A percentile compares a stretch with the other conserved stretches of the same genome.
Conservation (phyloP, 2,329 filamentous ascomycete genomes). For the Aspergillus persii region DNA sequence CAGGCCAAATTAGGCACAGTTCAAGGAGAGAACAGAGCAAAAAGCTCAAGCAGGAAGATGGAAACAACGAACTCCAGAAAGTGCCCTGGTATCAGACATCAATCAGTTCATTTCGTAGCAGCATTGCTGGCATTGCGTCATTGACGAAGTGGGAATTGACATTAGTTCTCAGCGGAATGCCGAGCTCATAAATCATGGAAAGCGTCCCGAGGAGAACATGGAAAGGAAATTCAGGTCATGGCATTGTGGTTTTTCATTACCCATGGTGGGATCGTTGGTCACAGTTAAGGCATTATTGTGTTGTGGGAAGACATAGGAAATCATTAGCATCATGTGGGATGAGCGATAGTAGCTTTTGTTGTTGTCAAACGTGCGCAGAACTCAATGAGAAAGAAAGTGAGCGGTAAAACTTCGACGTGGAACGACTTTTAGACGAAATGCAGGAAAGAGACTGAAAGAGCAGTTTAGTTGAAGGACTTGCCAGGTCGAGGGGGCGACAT, state of each 20-base stretch:
- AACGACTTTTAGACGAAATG: neutral
- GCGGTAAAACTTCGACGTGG: neutral
- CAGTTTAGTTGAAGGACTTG: conserved; percentile 9
- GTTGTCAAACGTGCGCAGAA: neutral
- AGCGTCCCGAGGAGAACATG: neutral
- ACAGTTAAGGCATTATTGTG: neutral
- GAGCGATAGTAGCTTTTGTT: neutral
- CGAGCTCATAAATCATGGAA: conserved; percentile 6
- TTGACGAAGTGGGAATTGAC: neutral
- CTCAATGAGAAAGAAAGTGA: neutral
- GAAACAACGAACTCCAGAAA: neutral
- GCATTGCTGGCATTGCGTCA: neutral
- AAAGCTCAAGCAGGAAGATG: neutral
- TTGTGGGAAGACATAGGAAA: neutral
- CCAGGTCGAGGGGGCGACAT: conserved; percentile 16
- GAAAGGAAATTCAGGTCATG: neutral
- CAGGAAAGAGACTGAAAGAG: neutral
- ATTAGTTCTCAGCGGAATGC: neutral
- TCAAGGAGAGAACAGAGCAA: neutral
- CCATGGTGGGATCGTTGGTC: neutral
- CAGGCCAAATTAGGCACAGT: neutral
- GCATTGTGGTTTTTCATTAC: neutral
- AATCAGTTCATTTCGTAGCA: conserved; percentile 7
- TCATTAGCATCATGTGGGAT: neutral
- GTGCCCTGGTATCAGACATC: conserved; percentile 5